phyloP scores from a whole-genome alignment of 2,329 filamentous ascomycete genomes.

The Pseudocercospora pini-densiflorae region DNA sequence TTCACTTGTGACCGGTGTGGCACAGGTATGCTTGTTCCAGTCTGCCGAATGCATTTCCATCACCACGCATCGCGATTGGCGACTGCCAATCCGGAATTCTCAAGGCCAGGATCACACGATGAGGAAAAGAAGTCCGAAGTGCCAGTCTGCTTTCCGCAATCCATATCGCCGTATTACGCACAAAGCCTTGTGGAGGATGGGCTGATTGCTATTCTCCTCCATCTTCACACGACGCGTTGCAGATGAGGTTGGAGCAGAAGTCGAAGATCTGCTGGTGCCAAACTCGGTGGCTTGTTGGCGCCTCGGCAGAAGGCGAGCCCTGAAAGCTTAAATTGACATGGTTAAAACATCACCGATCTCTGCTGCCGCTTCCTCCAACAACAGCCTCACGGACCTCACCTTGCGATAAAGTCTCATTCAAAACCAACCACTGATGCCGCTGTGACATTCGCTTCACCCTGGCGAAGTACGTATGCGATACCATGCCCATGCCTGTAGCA shows the following conservation, averaged over 20 bases:
- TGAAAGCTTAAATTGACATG: background rate
- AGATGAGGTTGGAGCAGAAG: background rate
- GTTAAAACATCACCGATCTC: background rate
- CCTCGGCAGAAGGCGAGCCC: background rate
- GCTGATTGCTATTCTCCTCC: too few relatives aligned
- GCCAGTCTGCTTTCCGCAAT: background rate
- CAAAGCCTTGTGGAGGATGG: background rate
- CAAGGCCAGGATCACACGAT: too few relatives aligned
- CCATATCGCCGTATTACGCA: background rate
- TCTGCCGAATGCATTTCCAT: too few relatives aligned
- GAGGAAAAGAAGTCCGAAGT: too few relatives aligned
- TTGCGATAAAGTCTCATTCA: background rate
- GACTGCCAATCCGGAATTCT: too few relatives aligned
- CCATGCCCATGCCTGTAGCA: background rate
- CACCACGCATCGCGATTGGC: too few relatives aligned
- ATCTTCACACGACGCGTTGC: too few relatives aligned
- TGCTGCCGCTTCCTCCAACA: too few relatives aligned
- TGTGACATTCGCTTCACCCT: background rate
- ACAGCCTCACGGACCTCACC: background rate
- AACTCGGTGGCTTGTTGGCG: background rate
- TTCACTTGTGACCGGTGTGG: background rate
- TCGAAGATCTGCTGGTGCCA: too few relatives aligned
- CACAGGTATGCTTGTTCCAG: background rate
- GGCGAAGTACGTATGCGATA: background rate
- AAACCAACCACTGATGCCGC: background rate